Percentiles rank a stretch among this genome's conserved stretches.
phyloP scores from a whole-genome alignment of 345 rosid genomes.

The Microthlaspi erraticum region DNA sequence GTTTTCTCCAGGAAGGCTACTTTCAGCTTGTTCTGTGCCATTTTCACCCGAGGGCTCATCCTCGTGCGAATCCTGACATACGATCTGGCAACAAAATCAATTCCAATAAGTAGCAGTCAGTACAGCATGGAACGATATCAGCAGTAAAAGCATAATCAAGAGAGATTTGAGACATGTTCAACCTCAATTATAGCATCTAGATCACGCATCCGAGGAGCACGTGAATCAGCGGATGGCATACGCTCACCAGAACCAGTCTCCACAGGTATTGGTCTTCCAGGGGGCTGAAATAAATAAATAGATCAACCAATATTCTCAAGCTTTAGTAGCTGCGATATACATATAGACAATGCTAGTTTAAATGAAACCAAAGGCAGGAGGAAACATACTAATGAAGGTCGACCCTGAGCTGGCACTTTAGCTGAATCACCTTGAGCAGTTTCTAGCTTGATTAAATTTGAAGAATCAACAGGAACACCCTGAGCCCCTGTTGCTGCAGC shows the following conservation, averaged over 20 bases:
- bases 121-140: slow-evolving; percentile 31
- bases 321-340: slow-evolving; percentile 1
- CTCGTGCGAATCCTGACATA: slow-evolving; percentile 65
- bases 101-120: slow-evolving; percentile 42
- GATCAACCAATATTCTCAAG: slow-evolving; percentile 29
- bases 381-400: slow-evolving; percentile 81
- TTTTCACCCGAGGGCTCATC: slow-evolving; percentile 43
- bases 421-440: slow-evolving; percentile 59
- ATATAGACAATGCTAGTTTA: slow-evolving; percentile 19
- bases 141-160: slow-evolving; percentile 23
- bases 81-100: slow-evolving; percentile 67
- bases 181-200: slow-evolving; percentile 98
- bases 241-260: slow-evolving; percentile 94
- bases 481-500: slow-evolving; percentile 90
- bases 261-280: slow-evolving; percentile 97
- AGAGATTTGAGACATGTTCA: slow-evolving; percentile 32
- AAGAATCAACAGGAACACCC: slow-evolving; percentile 63
- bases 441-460: slow-evolving; percentile 64
- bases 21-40: slow-evolving; percentile 45
- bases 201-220: slow-evolving; percentile 90
- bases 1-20: slow-evolving; percentile 54
- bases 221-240: slow-evolving; percentile 82
- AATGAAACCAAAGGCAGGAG: slow-evolving; percentile 18
- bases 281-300: slow-evolving; percentile 64
- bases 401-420: slow-evolving; percentile 67